These are phyloP conservation scores for Phytophthora macrochlamydospora DNA, from an alignment of 352 stramenopile species.

Conservation along the genomic window DNA sequence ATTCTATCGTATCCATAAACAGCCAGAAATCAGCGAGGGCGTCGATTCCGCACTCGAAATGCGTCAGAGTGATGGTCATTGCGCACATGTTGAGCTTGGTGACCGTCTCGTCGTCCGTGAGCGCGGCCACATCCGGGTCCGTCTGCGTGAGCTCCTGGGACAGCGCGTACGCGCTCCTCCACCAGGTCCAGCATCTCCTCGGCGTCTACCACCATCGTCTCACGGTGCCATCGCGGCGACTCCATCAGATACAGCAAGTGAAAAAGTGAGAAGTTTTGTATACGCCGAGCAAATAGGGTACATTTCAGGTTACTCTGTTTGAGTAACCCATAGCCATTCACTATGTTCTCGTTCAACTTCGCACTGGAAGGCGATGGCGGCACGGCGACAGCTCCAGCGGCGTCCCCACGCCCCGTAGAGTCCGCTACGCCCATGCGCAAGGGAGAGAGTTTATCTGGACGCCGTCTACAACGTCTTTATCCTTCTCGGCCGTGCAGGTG, in stretches of 20 bases:
- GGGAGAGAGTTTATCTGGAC: constrained; percentile 59
- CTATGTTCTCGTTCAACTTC: constrained; percentile 79
- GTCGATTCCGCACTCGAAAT: constrained; percentile 12
- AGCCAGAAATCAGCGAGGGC: constrained; percentile 2
- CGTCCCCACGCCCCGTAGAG: background rate
- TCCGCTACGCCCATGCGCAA: constrained; percentile 34
- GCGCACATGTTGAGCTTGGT: constrained; percentile 77
- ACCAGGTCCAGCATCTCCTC: constrained; percentile 62
- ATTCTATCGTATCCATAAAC: constrained; percentile 45
- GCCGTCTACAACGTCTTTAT: background rate
- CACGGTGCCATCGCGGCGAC: constrained; percentile 29
- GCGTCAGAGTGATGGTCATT: background rate
- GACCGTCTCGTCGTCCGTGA: constrained; percentile 66
- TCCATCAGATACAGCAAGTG: constrained; percentile 12
- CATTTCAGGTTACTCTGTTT: too few relatives aligned
- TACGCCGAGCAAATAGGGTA: too few relatives aligned
- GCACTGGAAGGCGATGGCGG: constrained; percentile 29
- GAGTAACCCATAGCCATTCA: too few relatives aligned
- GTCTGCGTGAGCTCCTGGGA: constrained; percentile 65
- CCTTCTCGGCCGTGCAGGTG: constrained; percentile 46
- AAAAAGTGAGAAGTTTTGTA: background rate
- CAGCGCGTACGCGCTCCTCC: constrained; percentile 65
- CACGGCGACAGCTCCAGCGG: background rate
- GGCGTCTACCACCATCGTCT: constrained; percentile 29
- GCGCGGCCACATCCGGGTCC: constrained; percentile 35